Base-by-base conservation (phyloP, 2,329 filamentous ascomycete genomes). In the Microcyclospora pomicola region DNA sequence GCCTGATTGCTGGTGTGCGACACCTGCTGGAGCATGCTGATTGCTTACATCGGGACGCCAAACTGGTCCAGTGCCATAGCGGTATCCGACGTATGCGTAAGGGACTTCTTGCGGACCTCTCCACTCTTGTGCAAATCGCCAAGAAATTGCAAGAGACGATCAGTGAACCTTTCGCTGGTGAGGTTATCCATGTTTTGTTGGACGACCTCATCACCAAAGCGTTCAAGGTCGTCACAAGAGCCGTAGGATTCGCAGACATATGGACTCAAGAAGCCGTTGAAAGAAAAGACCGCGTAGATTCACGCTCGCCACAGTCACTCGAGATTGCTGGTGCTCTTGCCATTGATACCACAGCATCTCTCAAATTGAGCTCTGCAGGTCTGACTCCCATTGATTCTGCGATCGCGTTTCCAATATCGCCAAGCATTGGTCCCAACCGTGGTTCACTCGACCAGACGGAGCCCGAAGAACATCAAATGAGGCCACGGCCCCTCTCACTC, bases 201-300 rank as follows among this genome's bases (percentile, higher is more conserved):
- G 88, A 96, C 53, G 83, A 94, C 57, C 85, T 96, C 74, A 82
- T 96, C 15, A 65, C 93, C 37, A 91, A 87, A 59, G 87, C 87
- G 0, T 96, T 94, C 66, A 86, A 82, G 55, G 86, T 96, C 37
- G 82, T 94, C n/a, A 88, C 80, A 34, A 79, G 88, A 51, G 86
- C 83, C 11, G 85, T 95, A 16, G 73, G 80, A 33, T 96, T 98
- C 53, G 70, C 94, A 31, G 91, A 98, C 49, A 71, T 88, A 2
- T 78, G 91, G 64, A 79, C 48, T n/a, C 48, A 54, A 34, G 55
- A 58, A 37, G 48, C 46, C 9, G 31, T 16, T 5, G 35, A 29
- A 9, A 31, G 9, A 9, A 31, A 31, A 31, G 12, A n/a, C 6
- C 30, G 30, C 6, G 6, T 6, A 31, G 15, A 6, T 13, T 6